These are phyloP conservation scores for Pseudopithomyces maydicus DNA, from an alignment of 2,329 filamentous ascomycete genomes.

Conservation along the genomic window DNA sequence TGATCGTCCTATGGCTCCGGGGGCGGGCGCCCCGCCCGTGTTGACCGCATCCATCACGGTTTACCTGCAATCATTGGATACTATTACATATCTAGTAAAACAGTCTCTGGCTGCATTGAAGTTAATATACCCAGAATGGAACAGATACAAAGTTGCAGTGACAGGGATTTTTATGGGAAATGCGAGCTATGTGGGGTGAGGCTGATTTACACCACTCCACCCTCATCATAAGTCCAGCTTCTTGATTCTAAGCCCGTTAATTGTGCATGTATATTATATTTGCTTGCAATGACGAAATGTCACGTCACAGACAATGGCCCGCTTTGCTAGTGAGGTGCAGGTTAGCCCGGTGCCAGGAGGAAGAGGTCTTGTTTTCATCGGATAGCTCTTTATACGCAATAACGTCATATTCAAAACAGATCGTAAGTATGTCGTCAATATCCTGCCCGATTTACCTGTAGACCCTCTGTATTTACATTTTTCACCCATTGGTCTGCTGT, in stretches of 20 bases:
- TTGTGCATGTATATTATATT: not conserved
- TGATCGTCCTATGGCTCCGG: too few species aligned
- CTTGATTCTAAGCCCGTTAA: too few species aligned
- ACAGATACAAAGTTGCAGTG: not conserved
- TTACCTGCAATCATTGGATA: too few species aligned
- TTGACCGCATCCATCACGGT: too few species aligned
- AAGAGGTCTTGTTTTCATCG: not conserved
- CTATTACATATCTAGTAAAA: too few species aligned
- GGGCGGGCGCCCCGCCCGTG: too few species aligned
- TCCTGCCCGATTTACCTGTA: not conserved
- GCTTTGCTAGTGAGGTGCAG: not conserved
- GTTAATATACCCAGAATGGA: too few species aligned
- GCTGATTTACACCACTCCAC: not conserved
- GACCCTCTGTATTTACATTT: not conserved
- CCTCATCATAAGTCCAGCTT: not conserved
- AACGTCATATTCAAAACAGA: not conserved
- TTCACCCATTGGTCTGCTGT: not conserved
- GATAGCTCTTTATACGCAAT: not conserved
- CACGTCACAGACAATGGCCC: too few species aligned
- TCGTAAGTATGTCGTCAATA: not conserved
- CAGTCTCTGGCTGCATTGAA: too few species aligned
- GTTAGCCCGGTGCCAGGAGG: not conserved
- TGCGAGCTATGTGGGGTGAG: not conserved
- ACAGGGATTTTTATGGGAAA: not conserved
- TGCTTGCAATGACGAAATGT: conserved; percentile 1